Base-by-base conservation (phyloP, 257 asterid species). In the Penstemon eatonii region DNA sequence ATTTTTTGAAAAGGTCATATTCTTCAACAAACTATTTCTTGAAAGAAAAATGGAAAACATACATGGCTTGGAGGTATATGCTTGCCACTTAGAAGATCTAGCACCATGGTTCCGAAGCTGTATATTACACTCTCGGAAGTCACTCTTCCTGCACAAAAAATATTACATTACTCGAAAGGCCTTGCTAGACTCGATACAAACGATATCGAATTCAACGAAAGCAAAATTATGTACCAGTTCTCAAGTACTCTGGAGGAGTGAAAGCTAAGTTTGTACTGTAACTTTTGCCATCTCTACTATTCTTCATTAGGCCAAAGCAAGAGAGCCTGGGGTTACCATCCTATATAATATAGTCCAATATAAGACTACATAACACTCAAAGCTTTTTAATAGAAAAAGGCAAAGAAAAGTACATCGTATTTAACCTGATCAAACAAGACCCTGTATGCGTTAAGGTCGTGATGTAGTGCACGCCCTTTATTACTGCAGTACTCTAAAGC, bases 31-130 rank as follows among this genome's bases (percentile, higher is more conserved):
- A 25, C 33, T 25, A 25, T 25, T 25, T 25, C 33, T 25, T 25
- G 33, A 25, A 25, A 25, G 33, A 25, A 25, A 25, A 25, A 25
- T 1, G 33, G 54, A 42, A 45, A 41, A 13, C 73, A 39, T 80
- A 85, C 91, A 76, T 85, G 91, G 86, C 81, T 85, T 47, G 89
- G 91, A 67, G 91, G 91, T 63, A 85, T 85, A 60, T 83, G 91
- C 71, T 85, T 85, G 73, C 91, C 91, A 66, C 91, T 85, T 42
- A 83, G 85, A 79, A 85, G 89, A 85, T 85, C 91, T 0, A 85
- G 83, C 78, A 83, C 76, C 85, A 85, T 81, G 6, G 91, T 83
- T 54, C 91, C 91, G n/a, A 83, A 85, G 78, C 91, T 85, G 79
- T 83, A 85, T 67, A 85, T 79, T 33, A 83, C 91, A 73, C 91